Evolutionary conservation across 495 filamentous ascomycete species (phyloP), one percentile per base, ranked within the genome.

Genomic region (Daldinia grandis): DNA sequence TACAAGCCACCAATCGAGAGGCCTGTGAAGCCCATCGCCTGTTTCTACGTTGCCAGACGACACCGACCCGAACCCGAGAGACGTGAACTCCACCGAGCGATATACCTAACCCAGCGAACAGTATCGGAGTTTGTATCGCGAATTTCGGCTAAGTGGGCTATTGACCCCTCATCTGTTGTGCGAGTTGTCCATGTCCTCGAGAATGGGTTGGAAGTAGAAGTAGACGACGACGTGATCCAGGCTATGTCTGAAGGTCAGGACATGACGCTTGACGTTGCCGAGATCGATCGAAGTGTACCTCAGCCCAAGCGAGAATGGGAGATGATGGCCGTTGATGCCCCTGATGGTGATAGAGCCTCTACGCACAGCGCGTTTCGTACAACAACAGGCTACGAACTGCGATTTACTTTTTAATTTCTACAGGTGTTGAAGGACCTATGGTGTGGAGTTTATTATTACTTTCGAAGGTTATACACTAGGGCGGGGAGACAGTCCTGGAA

Each of bases 151-250:
- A 98, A 97, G 79, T 92, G 89, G 74, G 85, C 89, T 15, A 86
- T 99, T 60, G 92, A 98, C 56, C 84, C 90, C 0, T 78, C 81
- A 2, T 86, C 85, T 31, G 87, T 98, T 42, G 78, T 88, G 12
- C 89, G 91, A 30, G 89, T 90, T 1, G 77, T 97, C 24, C 92
- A 85, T 37, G 81, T 94, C 62, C 90, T 91, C 25, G 79, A 86
- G 24, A 87, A 87, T 62, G 93, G 94, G 0, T 77, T 98, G 4
- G 87, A 91, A 69, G 90, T 99, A 50, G 88, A 94, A 76, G 84
- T 98, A 58, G 95, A 99, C 76, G 92, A 99, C 67, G 93, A 97
- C 53, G 89, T 95, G 30, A 88, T 99, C 19, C 86, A 86, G n/a
- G 91, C 94, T 76, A 83, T 98, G 15, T 85, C 89, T 0, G 95